These are phyloP conservation scores for Microdochium bolleyi DNA, from an alignment of 2,329 filamentous ascomycete species.

Conservation along the genomic window DNA sequence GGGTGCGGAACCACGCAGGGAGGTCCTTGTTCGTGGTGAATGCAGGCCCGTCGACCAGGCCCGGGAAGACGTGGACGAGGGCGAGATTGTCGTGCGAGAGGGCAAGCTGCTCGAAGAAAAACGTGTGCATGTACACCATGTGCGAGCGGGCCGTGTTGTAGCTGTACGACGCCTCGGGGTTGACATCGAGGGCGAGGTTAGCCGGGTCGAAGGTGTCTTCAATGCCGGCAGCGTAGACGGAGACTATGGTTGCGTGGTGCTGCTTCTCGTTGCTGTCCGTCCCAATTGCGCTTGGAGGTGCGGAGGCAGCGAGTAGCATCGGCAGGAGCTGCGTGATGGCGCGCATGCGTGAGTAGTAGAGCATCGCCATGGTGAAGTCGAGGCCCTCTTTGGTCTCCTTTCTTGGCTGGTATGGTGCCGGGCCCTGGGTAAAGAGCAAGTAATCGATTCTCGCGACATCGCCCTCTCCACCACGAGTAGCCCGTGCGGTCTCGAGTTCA, in stretches of 20 bases:
- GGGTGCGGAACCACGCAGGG: not conserved
- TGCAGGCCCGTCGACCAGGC: not conserved
- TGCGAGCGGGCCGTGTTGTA: not conserved
- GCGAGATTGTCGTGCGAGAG: too few relatives aligned
- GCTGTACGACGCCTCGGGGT: not conserved
- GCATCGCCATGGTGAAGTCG: not conserved
- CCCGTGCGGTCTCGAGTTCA: not conserved
- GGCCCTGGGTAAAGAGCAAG: not conserved
- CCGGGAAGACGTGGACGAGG: not conserved
- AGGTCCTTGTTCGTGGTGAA: not conserved
- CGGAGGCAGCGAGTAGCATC: not conserved
- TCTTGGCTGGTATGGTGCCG: not conserved
- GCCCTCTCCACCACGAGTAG: not conserved
- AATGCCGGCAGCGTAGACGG: not conserved
- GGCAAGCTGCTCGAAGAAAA: not conserved
- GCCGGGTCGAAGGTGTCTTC: not conserved
- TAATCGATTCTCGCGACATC: not conserved
- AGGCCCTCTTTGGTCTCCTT: not conserved
- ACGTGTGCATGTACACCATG: not conserved
- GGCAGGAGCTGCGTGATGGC: not conserved
- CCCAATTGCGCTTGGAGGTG: not conserved
- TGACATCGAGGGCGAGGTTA: not conserved
- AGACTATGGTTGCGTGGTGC: not conserved
- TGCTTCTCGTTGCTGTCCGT: not conserved
- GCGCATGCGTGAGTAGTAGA: not conserved